Base-by-base conservation (phyloP, 768 basidiomycete species). In the Xerocomellus dryophilus region DNA sequence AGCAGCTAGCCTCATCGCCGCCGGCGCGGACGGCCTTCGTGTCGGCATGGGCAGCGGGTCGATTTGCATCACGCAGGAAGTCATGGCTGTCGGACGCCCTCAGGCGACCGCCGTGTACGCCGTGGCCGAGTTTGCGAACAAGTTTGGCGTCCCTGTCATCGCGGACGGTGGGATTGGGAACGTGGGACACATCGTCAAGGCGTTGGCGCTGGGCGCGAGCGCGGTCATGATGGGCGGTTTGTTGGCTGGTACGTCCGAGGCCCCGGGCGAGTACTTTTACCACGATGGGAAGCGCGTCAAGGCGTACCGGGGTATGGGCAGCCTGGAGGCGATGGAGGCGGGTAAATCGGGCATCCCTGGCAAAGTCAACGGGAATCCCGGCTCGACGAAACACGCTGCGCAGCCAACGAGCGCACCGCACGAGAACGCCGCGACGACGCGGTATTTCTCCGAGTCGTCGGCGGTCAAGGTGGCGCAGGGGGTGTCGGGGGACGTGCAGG, bases 161-260 rank as follows among this genome's bases (percentile, higher is more conserved):
- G 96, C 97, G 5, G 97, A 99, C 68, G 97, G 97, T 49, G 97
- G 97, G 31, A 84, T 99, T 60, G 74, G 86, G 36, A 99, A 98
- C 70, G 90, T 98, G 32, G 97, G 96, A 0, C 97, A 99, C 71
- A 89, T 98, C 62, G 93, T 98, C 68, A 99, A 99, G 76, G 97
- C 97, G 4, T 77, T 98, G 43, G 78, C 94, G 1, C 82, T 98
- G 14, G 97, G 97, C 47, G 97, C 96, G 4, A 86, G 88, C 21
- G 95, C 93, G 4, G 94, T 98, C 49, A 98, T 98, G 97, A 98
- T 99, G 97, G 97, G 97, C 42, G 88, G 93, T 9, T 73, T 98
- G 44, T 78, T 99, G 25, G 97, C 97, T 2, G 96, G 96, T 29
- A 98, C 97, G 34, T 86, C 92, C 58, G 96, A 99, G 72, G 93